Conservation (phyloP, 2,329 filamentous ascomycete genomes). For the Periconia macrospinosa region DNA sequence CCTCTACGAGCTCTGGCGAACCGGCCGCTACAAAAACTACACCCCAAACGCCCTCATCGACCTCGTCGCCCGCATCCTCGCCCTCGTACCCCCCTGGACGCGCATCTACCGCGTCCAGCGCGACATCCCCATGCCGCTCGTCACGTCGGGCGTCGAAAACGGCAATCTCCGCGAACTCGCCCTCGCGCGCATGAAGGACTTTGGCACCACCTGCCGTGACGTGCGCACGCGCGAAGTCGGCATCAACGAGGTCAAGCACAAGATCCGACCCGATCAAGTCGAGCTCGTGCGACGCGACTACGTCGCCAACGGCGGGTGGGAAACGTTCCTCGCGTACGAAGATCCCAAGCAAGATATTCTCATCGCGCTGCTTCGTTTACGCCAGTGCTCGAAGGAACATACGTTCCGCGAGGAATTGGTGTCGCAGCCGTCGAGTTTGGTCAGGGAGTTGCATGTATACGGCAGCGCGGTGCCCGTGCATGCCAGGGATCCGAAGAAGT, state of each 20-base stretch:
- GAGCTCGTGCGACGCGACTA: conserved; percentile 95
- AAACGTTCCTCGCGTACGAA: conserved; percentile 97
- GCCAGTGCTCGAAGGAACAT: conserved; percentile 89
- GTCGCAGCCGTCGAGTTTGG: conserved; percentile 85
- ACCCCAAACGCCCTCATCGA: conserved; percentile 96
- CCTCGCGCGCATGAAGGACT: conserved; percentile 97
- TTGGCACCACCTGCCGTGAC: conserved; percentile 94
- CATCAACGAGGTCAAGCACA: conserved; percentile 99
- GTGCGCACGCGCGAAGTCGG: conserved; percentile 95
- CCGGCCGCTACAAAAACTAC: conserved; percentile 96
- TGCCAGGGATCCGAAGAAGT: conserved; percentile 90
- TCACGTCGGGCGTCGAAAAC: conserved; percentile 98
- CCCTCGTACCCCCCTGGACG: conserved; percentile 94
- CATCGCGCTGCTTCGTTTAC: conserved; percentile 82
- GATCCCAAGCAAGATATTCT: conserved; percentile 98
- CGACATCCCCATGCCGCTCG: conserved; percentile 99
- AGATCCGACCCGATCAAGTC: conserved; percentile 93
- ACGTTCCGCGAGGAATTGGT: conserved; percentile 88
- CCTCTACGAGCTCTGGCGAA: conserved; percentile 95
- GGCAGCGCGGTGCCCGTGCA: conserved; percentile 97
- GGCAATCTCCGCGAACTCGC: conserved; percentile 93
- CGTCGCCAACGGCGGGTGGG: conserved; percentile 93
- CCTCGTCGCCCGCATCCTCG: conserved; percentile 92
- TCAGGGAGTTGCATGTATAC: conserved; percentile 94
- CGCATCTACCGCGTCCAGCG: conserved; percentile 97